Conservation (phyloP, 2,329 filamentous ascomycete species). For the Penicillium sp. region DNA sequence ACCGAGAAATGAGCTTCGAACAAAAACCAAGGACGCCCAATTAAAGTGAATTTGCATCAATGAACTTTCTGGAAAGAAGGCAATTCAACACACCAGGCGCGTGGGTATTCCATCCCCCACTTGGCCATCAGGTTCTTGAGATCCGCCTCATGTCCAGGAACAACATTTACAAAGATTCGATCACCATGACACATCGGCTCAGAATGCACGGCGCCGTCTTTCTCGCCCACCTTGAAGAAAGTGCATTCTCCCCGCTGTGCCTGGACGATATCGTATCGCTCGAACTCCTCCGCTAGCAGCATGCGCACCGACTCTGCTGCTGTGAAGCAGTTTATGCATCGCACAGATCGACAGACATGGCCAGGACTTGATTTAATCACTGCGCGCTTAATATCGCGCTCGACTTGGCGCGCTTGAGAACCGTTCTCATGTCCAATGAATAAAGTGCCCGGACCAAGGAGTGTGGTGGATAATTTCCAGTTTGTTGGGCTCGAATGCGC, state of each 20-base stretch:
- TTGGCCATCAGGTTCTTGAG: constrained; percentile 26
- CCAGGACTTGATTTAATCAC: constrained; percentile 23
- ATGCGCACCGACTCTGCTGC: constrained; percentile 39
- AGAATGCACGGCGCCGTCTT: constrained; percentile 29
- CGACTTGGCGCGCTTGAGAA: constrained; percentile 29
- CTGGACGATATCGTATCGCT: constrained; percentile 9
- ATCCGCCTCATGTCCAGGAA: constrained; percentile 32
- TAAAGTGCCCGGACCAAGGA: constrained; percentile 45
- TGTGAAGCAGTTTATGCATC: constrained; percentile 43
- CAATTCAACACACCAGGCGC: constrained; percentile 23
- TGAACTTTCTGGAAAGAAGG: constrained; percentile 6
- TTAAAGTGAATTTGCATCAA: too few relatives aligned
- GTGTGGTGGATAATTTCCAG: constrained; percentile 48
- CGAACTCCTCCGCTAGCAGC: constrained; percentile 30
- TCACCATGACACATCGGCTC: constrained; percentile 28
- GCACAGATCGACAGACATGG: constrained; percentile 42
- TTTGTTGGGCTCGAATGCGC: constrained; percentile 30
- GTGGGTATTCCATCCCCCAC: constrained; percentile 30
- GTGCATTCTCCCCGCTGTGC: constrained; percentile 31
- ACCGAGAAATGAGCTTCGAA: too few relatives aligned
- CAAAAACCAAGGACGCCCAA: too few relatives aligned
- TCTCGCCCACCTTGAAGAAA: constrained; percentile 42
- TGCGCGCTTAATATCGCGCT: constrained; percentile 26
- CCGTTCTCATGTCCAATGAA: constrained; percentile 38
- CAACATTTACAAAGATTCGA: constrained; percentile 35